Percentiles rank a stretch among this genome's conserved stretches.
phyloP scores from a whole-genome alignment of 2,329 filamentous ascomycete species.

The Trichoderma sp. region DNA sequence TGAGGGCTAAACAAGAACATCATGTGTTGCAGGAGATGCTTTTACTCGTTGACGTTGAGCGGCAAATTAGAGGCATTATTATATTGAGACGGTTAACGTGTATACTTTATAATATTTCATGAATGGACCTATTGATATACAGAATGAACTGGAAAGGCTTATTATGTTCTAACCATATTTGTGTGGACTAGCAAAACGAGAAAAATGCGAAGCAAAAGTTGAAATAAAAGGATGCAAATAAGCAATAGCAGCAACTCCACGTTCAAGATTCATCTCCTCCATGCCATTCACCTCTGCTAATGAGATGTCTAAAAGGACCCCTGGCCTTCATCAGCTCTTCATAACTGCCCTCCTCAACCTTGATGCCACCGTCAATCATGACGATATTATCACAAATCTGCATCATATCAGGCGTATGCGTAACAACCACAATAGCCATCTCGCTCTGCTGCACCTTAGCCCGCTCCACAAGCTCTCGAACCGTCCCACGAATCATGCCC shows the following conservation, averaged over 20 bases:
- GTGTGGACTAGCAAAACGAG: not conserved
- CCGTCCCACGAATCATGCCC: slow-evolving; percentile 58
- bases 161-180: not conserved
- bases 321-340: slow-evolving; percentile 49
- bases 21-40: too few relatives aligned
- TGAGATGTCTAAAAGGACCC: slow-evolving; percentile 48
- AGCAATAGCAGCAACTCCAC: not conserved
- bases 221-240: not conserved
- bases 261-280: not conserved
- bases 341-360: slow-evolving; percentile 67
- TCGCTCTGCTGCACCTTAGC: slow-evolving; percentile 28
- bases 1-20: too few relatives aligned
- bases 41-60: too few relatives aligned
- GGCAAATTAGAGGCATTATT: too few relatives aligned
- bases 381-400: slow-evolving; percentile 68
- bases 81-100: too few relatives aligned
- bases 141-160: not conserved
- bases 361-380: slow-evolving; percentile 64
- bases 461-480: slow-evolving; percentile 49
- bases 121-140: not conserved
- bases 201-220: not conserved
- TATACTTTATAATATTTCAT: not conserved
- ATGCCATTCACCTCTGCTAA: slow-evolving; percentile 34
- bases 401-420: slow-evolving; percentile 86
- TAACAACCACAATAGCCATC: slow-evolving; percentile 75